Conservation (phyloP, 208 protist species). For the Polymyxa betae region DNA sequence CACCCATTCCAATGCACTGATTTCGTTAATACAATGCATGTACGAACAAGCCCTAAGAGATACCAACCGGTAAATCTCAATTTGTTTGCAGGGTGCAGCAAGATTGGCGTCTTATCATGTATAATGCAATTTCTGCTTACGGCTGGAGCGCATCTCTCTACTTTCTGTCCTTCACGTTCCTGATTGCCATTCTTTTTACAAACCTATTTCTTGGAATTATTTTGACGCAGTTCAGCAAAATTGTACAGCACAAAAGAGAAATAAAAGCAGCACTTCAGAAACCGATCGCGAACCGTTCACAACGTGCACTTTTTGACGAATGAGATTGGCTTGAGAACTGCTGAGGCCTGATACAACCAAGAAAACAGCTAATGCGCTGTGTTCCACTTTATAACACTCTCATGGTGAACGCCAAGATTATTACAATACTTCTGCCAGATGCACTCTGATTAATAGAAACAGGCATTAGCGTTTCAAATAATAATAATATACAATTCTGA, state of each 20-base stretch:
- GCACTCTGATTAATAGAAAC: no score
- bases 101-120: constrained; percentile 41
- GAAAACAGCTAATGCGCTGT: no score
- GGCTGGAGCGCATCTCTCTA: neutral
- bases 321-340: no score
- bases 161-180: constrained; percentile 34
- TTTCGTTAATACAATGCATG: constrained; percentile 5
- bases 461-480: no score
- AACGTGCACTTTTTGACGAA: no score
- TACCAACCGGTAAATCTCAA: neutral
- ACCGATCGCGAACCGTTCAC: no score
- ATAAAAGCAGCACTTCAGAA: no score
- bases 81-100: constrained; percentile 31
- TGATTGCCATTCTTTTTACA: constrained; percentile 9
- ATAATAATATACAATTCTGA: no score
- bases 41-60: neutral
- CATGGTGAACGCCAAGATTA: no score
- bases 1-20: neutral
- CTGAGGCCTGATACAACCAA: no score
- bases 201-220: constrained; percentile 43
- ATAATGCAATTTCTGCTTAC: neutral
- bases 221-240: neutral
- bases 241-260: constrained; percentile 34
- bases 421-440: no score
- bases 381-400: no score